Percentiles rank a stretch among this genome's conserved stretches.
Evolutionary conservation across 139 green algal species (phyloP).

Genomic region (Micractinium sp.): DNA sequence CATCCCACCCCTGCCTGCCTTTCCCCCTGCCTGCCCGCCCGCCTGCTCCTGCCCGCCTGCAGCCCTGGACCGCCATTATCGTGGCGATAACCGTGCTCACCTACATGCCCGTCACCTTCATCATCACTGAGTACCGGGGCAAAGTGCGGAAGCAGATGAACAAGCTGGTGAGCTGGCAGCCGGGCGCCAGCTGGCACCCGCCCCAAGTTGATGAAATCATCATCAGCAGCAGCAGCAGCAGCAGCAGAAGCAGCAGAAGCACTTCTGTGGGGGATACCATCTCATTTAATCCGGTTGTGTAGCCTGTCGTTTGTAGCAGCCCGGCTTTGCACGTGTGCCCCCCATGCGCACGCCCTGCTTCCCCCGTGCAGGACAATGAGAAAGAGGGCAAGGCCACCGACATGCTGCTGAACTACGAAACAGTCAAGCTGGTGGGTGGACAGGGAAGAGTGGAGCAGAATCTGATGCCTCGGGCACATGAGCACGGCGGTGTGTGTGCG

Average conservation of each 20-base stretch:
- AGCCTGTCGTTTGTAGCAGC: too few relatives aligned
- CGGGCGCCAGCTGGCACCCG: too few relatives aligned
- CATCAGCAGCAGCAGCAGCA: too few relatives aligned
- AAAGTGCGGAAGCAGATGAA: conserved; percentile 79
- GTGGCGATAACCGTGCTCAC: conserved; percentile 79
- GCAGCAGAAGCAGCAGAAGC: too few relatives aligned
- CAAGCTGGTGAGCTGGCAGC: conserved; percentile 38
- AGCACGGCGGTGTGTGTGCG: too few relatives aligned
- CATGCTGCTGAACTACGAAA: conserved; percentile 93
- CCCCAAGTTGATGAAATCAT: too few relatives aligned
- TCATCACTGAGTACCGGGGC: conserved; percentile 84
- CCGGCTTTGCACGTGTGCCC: background rate
- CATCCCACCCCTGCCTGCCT: too few relatives aligned
- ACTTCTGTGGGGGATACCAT: too few relatives aligned
- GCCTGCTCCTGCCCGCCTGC: conserved; percentile 60
- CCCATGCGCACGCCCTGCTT: background rate
- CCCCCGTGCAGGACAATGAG: conserved; percentile 69
- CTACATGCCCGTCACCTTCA: conserved; percentile 93
- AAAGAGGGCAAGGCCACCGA: conserved; percentile 78
- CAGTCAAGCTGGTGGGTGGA: conserved; percentile 50
- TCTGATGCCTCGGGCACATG: too few relatives aligned
- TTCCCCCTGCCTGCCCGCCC: too few relatives aligned
- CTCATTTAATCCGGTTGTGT: too few relatives aligned
- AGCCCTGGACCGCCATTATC: conserved; percentile 77
- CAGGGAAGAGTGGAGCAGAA: too few relatives aligned